phyloP scores from a whole-genome alignment of 1,139 yeast genomes.

The Yamadazyma taylorii region DNA sequence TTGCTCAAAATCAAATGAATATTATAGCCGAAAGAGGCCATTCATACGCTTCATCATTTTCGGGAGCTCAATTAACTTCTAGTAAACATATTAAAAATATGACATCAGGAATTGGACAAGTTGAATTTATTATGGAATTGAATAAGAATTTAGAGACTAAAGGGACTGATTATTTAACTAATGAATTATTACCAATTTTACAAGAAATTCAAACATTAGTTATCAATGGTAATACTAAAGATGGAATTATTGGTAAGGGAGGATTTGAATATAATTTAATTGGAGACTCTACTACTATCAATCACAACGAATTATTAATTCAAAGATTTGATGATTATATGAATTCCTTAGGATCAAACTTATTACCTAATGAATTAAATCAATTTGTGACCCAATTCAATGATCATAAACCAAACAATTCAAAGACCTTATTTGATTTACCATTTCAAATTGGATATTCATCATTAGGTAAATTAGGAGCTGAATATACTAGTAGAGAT shows the following conservation, averaged over 20 bases:
- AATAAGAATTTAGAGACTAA: conserved; percentile 46
- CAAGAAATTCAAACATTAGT: conserved; percentile 52
- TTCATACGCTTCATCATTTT: conserved; percentile 69
- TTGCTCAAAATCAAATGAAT: conserved; percentile 78
- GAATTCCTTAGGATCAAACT: conserved; percentile 2
- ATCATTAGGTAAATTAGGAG: conserved; percentile 67
- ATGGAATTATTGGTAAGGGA: conserved; percentile 13
- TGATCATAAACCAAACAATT: conserved; percentile 4
- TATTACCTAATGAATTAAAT: conserved; percentile 10
- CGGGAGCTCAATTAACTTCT: conserved; percentile 64
- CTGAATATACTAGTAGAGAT: conserved; percentile 65
- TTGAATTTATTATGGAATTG: conserved; percentile 65
- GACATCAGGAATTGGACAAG: conserved; percentile 73
- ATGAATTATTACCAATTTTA: conserved; percentile 64
- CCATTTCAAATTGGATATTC: conserved; percentile 92
- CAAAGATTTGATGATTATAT: conserved; percentile 31
- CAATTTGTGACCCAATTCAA: conserved; percentile 13
- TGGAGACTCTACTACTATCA: conserved; percentile 48
- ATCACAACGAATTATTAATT: conserved; percentile 42
- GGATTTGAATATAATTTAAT: conserved; percentile 58
- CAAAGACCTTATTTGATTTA: conserved; percentile 55
- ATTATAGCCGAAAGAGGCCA: conserved; percentile 87
- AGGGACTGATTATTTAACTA: conserved; percentile 53
- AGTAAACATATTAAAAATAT: conserved; percentile 62
- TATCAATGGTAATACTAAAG: conserved; percentile 25